Evolutionary conservation across 2,329 filamentous ascomycete genomes (phyloP), one percentile per base, ranked within the genome.

Genomic region (Rhinocladiella mackenziei): DNA sequence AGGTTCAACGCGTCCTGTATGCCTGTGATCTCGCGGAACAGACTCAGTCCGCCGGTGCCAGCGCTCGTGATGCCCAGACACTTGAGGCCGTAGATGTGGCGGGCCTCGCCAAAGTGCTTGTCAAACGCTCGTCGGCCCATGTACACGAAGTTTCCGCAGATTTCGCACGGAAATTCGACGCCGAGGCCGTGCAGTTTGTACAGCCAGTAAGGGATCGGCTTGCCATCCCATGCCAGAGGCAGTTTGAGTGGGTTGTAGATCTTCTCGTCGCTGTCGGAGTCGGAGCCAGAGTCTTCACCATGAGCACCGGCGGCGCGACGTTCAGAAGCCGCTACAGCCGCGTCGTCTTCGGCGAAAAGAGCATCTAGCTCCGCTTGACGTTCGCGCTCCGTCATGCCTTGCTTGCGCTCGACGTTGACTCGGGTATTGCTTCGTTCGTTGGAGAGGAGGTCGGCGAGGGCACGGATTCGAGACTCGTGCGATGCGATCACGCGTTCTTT

Each of bases 111-210:
- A 70, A 98, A 98, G 65, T 98, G 92, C 73, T 98, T 98, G 63
- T 98, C 92, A 58, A 96, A 98, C 1, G 89, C 89, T 37, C 92
- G 80, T 17, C 92, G 78, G 11, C 92, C 92, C 85, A 95, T 96
- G 71, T 97, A 97, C n/a, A 96, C 89, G 60, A 89, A 96, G 66
- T 97, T 97, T 43, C 92, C 92, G 62, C 92, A 98, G 44, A 98
- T 87, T 64, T 98, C 91, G 71, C 92, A 98, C 0, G 85, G 77
- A 56, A 96, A 95, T 58, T 98, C 92, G 9, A 95, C 89, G 6
- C 92, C 92, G 18, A 98, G 72, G 1, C 92, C 92, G 62, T 98
- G 92, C 11, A 98, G 76, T 57, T 96, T 92, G 74, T 97, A 98
- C 11, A 98, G 77, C 92, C 92, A 98, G 72, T 92, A 98, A 0